Evolutionary conservation across 1,284 basidiomycete genomes (phyloP), one percentile per base, ranked within the genome.

Genomic region (Papiliotrema terrestris): DNA sequence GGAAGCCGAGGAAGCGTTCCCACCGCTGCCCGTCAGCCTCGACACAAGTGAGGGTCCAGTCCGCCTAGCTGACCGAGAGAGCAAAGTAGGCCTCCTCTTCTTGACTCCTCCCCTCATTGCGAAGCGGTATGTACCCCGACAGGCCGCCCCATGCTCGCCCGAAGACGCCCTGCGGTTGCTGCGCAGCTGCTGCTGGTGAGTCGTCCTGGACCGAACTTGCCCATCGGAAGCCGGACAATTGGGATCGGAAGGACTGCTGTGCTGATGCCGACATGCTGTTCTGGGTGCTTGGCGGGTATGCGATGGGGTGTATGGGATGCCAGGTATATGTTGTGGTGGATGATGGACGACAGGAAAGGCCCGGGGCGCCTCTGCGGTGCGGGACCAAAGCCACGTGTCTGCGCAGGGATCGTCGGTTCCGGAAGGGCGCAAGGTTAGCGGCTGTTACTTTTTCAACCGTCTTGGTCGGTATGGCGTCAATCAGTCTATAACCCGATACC

Each of bases 61-160:
- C 15, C 8, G 25, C 17, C n/a, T 15, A 57, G 69, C 77, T 58
- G 63, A 91, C 87, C 86, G 88, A 91, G 49, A 97, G 78, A 35
- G 93, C 91, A 77, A 95, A 91, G 81, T 88, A 97, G 2, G 95
- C 95, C 72, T 98, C 93, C 67, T 98, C 95, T 75, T 98, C 95
- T 71, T 93, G 93, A 36, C 88, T 87, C 41, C 85, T 81, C 60
- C 92, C 90, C 61, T 75, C 84, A 4, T 88, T 90, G 23, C 92
- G 82, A 55, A 98, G 79, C 0, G 96, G 95, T 45, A 98, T 86
- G 69, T 97, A 98, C n/a, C 79, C 80, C 9, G 78, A 80, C 20
- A 83, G 68, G 17, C 70, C 87, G 82, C 49, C 87, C 84, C 72
- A 78, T 38, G 70, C 68, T 38, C 75, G 62, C 20, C 66, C 65